Evolutionary conservation across 1,284 basidiomycete genomes (phyloP).

Genomic region (Cutaneotrichosporon sp.): DNA sequence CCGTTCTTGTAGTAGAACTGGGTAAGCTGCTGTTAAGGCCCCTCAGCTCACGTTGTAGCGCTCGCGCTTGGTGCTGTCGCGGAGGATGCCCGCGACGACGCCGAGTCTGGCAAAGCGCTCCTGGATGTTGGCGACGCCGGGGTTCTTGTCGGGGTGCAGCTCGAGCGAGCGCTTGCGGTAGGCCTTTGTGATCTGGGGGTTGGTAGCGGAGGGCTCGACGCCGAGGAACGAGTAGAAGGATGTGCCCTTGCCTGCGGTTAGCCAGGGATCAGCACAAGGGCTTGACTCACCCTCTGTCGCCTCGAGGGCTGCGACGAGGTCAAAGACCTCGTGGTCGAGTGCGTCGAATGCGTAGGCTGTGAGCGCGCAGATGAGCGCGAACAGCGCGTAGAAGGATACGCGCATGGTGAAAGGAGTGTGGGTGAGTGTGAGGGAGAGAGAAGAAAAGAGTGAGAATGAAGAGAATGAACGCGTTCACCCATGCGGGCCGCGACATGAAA

Average conservation of each 20-base stretch:
- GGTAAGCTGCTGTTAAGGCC: neutral
- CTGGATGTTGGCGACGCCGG: constrained; percentile 72
- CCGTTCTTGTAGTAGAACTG: constrained; percentile 55
- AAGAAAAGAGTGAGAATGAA: neutral
- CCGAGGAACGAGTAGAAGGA: constrained; percentile 87
- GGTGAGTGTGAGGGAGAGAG: neutral
- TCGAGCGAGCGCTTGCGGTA: constrained; percentile 85
- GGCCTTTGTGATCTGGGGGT: constrained; percentile 75
- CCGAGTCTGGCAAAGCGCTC: constrained; percentile 86
- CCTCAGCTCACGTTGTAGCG: constrained; percentile 60
- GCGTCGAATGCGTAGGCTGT: constrained; percentile 50
- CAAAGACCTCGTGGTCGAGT: constrained; percentile 95
- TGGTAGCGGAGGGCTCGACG: constrained; percentile 68
- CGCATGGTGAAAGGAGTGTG: constrained; percentile 17
- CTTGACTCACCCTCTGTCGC: constrained; percentile 66
- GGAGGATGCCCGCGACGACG: constrained; percentile 77
- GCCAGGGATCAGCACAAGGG: neutral
- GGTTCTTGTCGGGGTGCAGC: constrained; percentile 92
- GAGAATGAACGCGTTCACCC: neutral
- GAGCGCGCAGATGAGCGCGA: constrained; percentile 18
- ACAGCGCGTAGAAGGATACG: constrained; percentile 11
- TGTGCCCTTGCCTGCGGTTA: constrained; percentile 68
- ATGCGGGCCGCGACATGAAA: neutral
- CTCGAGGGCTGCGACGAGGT: constrained; percentile 83
- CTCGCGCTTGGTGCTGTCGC: constrained; percentile 71